phyloP scores from a whole-genome alignment of 176 grass and related monocot genomes.

The Raddia guianensis region DNA sequence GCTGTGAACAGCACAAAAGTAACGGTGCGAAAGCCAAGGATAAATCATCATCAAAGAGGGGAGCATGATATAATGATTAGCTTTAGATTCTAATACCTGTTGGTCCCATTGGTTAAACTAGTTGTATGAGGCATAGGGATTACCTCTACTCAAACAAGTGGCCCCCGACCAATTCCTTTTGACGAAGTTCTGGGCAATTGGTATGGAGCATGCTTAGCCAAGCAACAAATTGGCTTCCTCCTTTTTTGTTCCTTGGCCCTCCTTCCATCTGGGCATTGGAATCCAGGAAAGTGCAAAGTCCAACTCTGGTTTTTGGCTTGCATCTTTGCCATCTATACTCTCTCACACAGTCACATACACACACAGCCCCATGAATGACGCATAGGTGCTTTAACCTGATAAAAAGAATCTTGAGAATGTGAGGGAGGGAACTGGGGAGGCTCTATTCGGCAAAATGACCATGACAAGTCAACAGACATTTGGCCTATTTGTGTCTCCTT shows the following conservation, averaged over 20 bases:
- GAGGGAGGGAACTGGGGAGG: slow-evolving; percentile 12
- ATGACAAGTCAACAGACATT: slow-evolving; percentile 33
- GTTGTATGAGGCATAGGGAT: slow-evolving; percentile 54
- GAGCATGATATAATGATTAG: slow-evolving; percentile 66
- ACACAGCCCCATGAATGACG: slow-evolving; percentile 60
- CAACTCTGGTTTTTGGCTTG: slow-evolving; percentile 42
- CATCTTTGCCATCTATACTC: background rate
- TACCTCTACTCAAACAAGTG: slow-evolving; percentile 58
- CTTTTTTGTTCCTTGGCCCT: slow-evolving; percentile 48
- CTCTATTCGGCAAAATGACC: background rate
- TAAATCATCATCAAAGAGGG: slow-evolving; percentile 46
- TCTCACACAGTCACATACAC: slow-evolving; percentile 12
- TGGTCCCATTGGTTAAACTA: slow-evolving; percentile 49
- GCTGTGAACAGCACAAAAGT: slow-evolving; percentile 32
- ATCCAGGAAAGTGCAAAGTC: slow-evolving; percentile 54
- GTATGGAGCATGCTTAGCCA: slow-evolving; percentile 40
- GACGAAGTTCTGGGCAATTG: slow-evolving; percentile 45
- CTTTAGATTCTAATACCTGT: slow-evolving; percentile 33
- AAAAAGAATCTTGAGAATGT: slow-evolving; percentile 34
- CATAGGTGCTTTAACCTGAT: slow-evolving; percentile 48
- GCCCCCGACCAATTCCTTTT: slow-evolving; percentile 49
- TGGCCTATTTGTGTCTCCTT: slow-evolving; percentile 36
- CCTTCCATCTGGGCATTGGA: slow-evolving; percentile 53
- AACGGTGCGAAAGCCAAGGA: slow-evolving; percentile 35
- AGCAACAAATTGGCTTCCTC: slow-evolving; percentile 38